These are phyloP conservation scores for Porcisia hertigi DNA, from an alignment of 208 protist species.

Conservation along the genomic window DNA sequence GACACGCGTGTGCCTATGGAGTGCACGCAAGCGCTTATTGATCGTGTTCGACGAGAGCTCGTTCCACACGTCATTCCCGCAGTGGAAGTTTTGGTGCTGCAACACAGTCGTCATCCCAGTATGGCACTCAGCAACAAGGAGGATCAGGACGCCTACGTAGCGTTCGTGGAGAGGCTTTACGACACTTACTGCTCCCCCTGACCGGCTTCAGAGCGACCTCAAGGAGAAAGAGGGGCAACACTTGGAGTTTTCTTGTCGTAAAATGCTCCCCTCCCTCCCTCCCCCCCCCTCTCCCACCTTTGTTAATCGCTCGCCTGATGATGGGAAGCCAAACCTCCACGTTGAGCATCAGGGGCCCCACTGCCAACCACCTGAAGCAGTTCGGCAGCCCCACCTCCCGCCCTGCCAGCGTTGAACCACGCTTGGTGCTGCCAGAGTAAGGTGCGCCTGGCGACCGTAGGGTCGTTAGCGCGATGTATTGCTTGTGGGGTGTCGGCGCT, in stretches of 20 bases:
- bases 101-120: slow-evolving; percentile 72
- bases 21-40: slow-evolving; percentile 72
- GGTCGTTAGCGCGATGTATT: background rate
- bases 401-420: background rate
- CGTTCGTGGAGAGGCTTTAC: slow-evolving; percentile 81
- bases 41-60: slow-evolving; percentile 47
- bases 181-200: slow-evolving; percentile 59
- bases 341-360: no score
- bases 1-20: slow-evolving; percentile 74
- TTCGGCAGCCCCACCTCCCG: no score
- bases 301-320: no score
- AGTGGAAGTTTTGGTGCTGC: slow-evolving; percentile 78
- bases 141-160: slow-evolving; percentile 83
- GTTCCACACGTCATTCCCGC: slow-evolving; percentile 74
- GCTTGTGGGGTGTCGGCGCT: background rate
- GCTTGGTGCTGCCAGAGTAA: background rate
- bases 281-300: no score
- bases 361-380: no score
- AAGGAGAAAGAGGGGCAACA: background rate
- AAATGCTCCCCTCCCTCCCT: background rate
- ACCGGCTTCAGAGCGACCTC: background rate
- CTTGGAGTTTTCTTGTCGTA: background rate
- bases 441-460: background rate
- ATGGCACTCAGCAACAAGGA: slow-evolving; percentile 78
- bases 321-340: no score